Conservation (phyloP, 371 early-diverging fungal species). For the Nematocida minor region DNA sequence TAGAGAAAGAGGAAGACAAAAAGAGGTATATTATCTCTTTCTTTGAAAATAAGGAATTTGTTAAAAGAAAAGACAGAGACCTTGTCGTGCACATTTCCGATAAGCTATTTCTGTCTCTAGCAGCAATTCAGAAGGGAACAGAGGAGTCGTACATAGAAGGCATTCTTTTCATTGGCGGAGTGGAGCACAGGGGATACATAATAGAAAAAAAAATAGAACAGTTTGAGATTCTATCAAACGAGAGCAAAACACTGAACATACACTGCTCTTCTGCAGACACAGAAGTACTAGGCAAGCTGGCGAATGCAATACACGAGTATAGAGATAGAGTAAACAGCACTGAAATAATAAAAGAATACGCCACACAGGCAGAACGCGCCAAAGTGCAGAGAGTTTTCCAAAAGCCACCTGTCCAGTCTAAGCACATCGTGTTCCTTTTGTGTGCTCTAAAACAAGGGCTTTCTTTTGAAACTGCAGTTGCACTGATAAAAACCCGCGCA, state of each 20-base stretch:
- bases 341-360: constrained; percentile 11
- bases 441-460: constrained; percentile 12
- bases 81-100: constrained; percentile 20
- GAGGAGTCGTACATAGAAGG: not conserved
- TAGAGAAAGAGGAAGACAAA: constrained; percentile 32
- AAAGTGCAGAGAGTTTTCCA: not conserved
- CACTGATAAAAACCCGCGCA: not conserved
- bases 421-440: not conserved
- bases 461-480: not conserved
- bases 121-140: not conserved
- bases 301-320: not conserved
- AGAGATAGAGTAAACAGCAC: constrained; percentile 22
- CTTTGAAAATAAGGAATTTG: constrained; percentile 36
- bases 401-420: not conserved
- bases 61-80: constrained; percentile 9
- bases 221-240: not conserved
- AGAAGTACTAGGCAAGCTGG: not conserved
- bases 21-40: constrained; percentile 22
- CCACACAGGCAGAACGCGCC: not conserved
- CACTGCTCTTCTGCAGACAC: too few relatives aligned
- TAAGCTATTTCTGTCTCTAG: constrained; percentile 13
- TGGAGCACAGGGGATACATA: constrained; percentile 31
- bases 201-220: constrained; percentile 16
- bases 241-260: not conserved
- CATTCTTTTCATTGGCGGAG: not conserved